Base-by-base conservation (phyloP, 495 filamentous ascomycete species). In the Daldinia caldariorum region DNA sequence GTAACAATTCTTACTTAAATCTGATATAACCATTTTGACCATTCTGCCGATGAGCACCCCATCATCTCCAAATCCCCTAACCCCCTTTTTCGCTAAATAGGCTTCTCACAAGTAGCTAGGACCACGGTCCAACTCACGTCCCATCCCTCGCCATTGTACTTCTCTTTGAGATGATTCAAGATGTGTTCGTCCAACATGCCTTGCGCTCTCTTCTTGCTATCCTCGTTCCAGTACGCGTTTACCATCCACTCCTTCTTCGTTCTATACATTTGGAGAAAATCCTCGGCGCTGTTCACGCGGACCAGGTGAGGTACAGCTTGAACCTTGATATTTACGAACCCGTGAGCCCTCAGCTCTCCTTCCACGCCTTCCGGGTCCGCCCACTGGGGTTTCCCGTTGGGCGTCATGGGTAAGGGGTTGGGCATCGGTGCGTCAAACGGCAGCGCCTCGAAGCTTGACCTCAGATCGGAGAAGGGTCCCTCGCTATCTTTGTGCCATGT, bases 241-340 rank as follows among this genome's bases (percentile, higher is more conserved):
- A 80, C 70, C 56, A 81, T 62, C 77, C 76, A 80, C 13, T 79
- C 75, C 35, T 78, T 69, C 72, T 81, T 81, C 76, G 78, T 78
- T 9, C 32, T 58, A 34, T 73, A 78, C n/a, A 38, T 69, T 8
- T 45, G 7, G 5, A 83, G 47, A 51, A 76, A 82, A 49, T 74
- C 60, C 10, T 74, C 75, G 5, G 77, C 69, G 29, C 68, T 70
- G n/a, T 79, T 68, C 4, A 79, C 70, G 0, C 20, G 73, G 16
- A 69, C 70, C 8, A 73, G 29, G 12, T 77, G 71, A 13, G 74
- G 67, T n/a, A 70, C 45, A 12, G 76, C 69, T 29, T 77, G 66
- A 14, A 79, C 77, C 50, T 74, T 64, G 34, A 83, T 72, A 41
- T 79, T 72, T 39, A 75, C 56, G 14, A 83, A 74, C 0, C 80